Conservation (phyloP, 495 filamentous ascomycete genomes). For the Podospora pseudocomata region DNA sequence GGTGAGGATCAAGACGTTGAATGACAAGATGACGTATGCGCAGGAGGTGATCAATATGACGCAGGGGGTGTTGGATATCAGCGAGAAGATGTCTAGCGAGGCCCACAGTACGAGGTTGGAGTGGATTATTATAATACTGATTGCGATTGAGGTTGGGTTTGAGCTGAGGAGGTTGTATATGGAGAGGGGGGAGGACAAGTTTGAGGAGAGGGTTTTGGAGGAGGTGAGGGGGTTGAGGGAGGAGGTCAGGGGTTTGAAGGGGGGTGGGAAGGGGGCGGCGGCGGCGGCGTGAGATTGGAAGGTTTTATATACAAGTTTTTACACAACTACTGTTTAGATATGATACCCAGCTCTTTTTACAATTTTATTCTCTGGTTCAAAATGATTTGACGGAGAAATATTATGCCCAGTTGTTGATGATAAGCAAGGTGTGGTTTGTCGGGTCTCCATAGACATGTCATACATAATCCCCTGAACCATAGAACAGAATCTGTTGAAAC, state of each 20-base stretch:
- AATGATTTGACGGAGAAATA: not conserved
- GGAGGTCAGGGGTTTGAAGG: not conserved
- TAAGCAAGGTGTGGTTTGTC: no score
- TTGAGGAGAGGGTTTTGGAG: conserved; percentile 28
- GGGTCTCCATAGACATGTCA: no score
- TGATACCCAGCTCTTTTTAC: not conserved
- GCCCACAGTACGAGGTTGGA: conserved; percentile 83
- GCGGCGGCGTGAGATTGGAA: not conserved
- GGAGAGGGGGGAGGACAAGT: conserved; percentile 31
- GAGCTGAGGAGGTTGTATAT: conserved; percentile 50
- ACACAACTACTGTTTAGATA: not conserved
- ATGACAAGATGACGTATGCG: conserved; percentile 97
- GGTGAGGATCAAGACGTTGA: conserved; percentile 86
- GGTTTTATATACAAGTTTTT: not conserved
- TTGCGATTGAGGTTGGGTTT: conserved; percentile 82
- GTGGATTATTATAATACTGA: conserved; percentile 94
- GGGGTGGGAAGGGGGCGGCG: not conserved
- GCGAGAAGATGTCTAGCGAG: conserved; percentile 86
- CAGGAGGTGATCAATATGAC: conserved; percentile 91
- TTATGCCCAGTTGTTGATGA: no score
- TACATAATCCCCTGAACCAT: no score
- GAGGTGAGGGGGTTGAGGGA: conserved; percentile 14
- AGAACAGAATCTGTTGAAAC: no score
- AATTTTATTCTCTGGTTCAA: not conserved
- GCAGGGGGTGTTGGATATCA: conserved; percentile 85